Evolutionary conservation across 2,329 filamentous ascomycete species (phyloP), one percentile per base, ranked within the genome.

Genomic region (Gnomoniopsis sp.): DNA sequence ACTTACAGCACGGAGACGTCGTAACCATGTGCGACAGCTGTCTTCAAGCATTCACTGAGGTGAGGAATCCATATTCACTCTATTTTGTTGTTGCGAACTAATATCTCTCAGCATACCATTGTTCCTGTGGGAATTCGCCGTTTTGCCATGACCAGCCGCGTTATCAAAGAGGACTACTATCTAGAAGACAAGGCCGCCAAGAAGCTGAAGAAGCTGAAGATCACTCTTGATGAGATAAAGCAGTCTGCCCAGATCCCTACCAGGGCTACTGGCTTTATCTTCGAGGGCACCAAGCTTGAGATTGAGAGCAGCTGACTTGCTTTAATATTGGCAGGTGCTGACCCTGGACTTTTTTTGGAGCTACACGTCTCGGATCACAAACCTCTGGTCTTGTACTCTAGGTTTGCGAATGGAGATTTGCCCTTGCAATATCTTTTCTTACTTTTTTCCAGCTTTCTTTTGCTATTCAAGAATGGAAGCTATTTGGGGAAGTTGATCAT

Each of bases 1-100:
- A 67, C 1, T 71, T 89, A 3, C 74, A 77, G 8, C 86, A 89
- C 66, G 87, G 86, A 0, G 86, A 89, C 66, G 79, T 88, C 12
- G 77, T 85, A 2, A 72, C 88, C 19, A 88, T 88, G 85, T 62
- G 60, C 12, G 60, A 59, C 17, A 72, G 72, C 0, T 71, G 74
- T 0, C 81, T 89, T 14, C 87, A 89, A 64, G 74, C 77, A 63
- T 74, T 78, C 21, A 85, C 86, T 56, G 84, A 88, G 63, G 79
- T 79, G 63, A 62, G 73, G 69, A 14, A 36, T 22, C 19, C n/a
- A 22, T 10, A 41, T 15, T 33, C n/a, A 6, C 23, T 22, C 21
- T 2, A 14, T 22, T 21, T 4, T 3, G 3, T 3, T 6, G 23
- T 26, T 6, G 23, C 23, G 8, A 44, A 17, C 50, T 22, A 47